Base-by-base conservation (phyloP, 768 basidiomycete genomes). In the Omphalotus guepiniiformis region DNA sequence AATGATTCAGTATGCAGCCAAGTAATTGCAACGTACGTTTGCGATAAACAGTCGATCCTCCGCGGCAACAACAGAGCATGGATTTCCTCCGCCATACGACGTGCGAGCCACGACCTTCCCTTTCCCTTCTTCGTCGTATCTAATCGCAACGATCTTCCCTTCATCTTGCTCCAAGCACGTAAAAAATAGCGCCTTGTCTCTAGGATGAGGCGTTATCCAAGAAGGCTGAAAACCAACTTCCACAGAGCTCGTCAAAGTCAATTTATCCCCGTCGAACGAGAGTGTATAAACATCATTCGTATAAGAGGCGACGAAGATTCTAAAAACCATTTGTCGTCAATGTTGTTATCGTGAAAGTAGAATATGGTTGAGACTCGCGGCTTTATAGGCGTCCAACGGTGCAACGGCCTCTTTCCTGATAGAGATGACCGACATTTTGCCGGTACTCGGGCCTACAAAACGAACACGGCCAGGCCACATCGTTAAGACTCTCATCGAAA, bases 121-220 rank as follows among this genome's bases (percentile, higher is more conserved):
- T 41, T 73, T 71, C 2, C 79, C 82, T 13, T 71, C 63, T n/a
- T 62, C 51, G 50, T 79, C 78, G 48, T 79, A 78, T 53, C 74
- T 78, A 48, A 93, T 56, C 12, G 76, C 80, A 6, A 82, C 58
- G 21, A 83, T 71, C 60, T 72, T 71, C 12, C 91, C 89, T n/a
- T 85, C 76, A 0, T 71, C 53, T 50, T 83, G 78, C 55, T 90
- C 84, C 16, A 90, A 69, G 0, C 75, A 82, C 9, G 87, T 68
- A 56, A 83, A 83, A 26, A 88, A 68, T 22, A 90, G 55, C 3
- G 78, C 75, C 36, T 65, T 69, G 51, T 84, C 76, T 0, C 58
- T 62, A 0, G 82, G 80, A 57, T 85, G 76, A 6, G 69, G 65
- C 9, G 82, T 75, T 51, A 93, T 72, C 90, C 90, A 93, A 4